phyloP scores from a whole-genome alignment of 2,329 filamentous ascomycete species.

The Neopestalotiopsis clavispora region DNA sequence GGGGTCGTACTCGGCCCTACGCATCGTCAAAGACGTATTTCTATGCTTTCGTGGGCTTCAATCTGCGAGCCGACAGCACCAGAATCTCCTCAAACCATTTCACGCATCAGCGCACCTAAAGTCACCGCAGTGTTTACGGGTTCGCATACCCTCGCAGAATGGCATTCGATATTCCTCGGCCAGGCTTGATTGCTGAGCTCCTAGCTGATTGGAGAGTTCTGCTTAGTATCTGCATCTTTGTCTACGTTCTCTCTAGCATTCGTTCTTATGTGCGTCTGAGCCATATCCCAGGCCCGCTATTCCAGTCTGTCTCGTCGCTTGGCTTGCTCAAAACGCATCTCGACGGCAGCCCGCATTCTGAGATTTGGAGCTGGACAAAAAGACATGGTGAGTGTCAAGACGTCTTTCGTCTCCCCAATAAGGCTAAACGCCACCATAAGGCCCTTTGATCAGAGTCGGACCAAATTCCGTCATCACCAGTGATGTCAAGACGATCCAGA shows the following conservation, averaged over 20 bases:
- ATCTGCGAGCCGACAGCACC: no score
- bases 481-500: conserved; percentile 16
- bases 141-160: neutral
- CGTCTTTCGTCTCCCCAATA: neutral
- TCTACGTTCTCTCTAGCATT: neutral
- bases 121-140: neutral
- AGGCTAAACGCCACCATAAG: neutral
- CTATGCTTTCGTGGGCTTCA: neutral
- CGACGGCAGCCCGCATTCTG: conserved; percentile 17
- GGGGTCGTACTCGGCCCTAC: neutral
- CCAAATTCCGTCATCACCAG: conserved; percentile 21
- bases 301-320: conserved; percentile 18
- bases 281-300: conserved; percentile 19
- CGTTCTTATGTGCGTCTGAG: conserved; percentile 9
- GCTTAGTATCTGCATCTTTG: neutral
- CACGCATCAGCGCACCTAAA: neutral
- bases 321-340: conserved; percentile 18
- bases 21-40: neutral
- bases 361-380: conserved; percentile 14
- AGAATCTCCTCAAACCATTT: no score
- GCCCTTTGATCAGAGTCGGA: conserved; percentile 19
- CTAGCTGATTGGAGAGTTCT: neutral
- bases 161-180: no score
- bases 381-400: conserved; percentile 17
- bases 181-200: no score